Conservation (phyloP, 2,329 filamentous ascomycete genomes). For the Phyllosticta citrichinensis region DNA sequence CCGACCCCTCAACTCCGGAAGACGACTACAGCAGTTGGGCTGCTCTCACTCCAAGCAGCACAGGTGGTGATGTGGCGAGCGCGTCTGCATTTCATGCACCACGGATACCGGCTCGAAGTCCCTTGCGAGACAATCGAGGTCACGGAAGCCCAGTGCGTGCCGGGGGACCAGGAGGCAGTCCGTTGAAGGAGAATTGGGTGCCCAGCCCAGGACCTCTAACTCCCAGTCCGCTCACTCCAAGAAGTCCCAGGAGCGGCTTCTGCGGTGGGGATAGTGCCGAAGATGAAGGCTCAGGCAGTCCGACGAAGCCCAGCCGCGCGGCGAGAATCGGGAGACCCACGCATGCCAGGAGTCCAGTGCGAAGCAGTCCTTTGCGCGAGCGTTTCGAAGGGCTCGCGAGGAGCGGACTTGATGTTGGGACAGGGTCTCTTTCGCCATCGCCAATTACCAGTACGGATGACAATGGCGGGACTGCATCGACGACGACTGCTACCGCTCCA, state of each 20-base stretch:
- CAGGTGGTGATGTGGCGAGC: background rate
- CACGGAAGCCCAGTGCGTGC: background rate
- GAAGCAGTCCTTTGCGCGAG: background rate
- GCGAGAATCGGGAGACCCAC: background rate
- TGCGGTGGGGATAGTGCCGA: background rate
- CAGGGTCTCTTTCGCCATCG: background rate
- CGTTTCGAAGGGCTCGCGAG: background rate
- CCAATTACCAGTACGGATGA: background rate
- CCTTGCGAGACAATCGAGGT: background rate
- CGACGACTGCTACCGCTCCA: background rate
- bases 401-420: background rate
- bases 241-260: background rate
- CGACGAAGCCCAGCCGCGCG: background rate
- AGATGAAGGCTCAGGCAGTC: background rate
- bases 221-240: background rate
- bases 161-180: background rate
- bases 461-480: background rate
- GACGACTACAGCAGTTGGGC: background rate
- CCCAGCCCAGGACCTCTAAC: background rate
- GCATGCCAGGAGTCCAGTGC: background rate
- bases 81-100: background rate
- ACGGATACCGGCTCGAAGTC: background rate
- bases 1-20: background rate
- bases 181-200: background rate
- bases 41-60: background rate